Conservation (phyloP, 345 rosid species). For the Hibiscus syriacus region DNA sequence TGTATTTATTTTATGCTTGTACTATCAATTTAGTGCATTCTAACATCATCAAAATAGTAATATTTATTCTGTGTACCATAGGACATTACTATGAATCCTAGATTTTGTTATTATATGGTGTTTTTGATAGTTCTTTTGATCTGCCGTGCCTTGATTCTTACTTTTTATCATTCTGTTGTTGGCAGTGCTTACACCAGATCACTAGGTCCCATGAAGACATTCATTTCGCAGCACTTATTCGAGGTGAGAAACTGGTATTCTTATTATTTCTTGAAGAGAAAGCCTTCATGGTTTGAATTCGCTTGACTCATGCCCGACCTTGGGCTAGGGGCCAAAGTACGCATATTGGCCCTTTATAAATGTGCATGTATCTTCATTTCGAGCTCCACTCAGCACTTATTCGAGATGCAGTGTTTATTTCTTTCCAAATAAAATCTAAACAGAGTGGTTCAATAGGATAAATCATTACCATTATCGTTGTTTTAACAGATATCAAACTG, state of each 20-base stretch:
- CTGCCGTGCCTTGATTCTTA: background rate
- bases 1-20: background rate
- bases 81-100: background rate
- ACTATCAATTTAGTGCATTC: background rate
- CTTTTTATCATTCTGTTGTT: conserved; percentile 4
- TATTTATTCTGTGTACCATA: no score
- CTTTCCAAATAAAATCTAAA: background rate
- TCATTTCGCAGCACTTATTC: conserved; percentile 19
- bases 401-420: no score
- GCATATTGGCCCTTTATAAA: background rate
- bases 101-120: background rate
- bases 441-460: background rate
- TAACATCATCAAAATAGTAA: background rate
- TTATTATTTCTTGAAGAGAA: conserved; percentile 6
- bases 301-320: background rate
- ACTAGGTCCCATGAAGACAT: conserved; percentile 33
- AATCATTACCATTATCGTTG: no score
- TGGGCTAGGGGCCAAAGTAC: background rate
- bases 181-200: conserved; percentile 65
- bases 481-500: background rate
- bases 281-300: background rate
- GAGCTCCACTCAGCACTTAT: no score
- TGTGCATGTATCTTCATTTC: no score
- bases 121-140: background rate
- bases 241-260: conserved; percentile 32